A percentile compares a stretch with the other conserved stretches of the same genome.
Conservation (phyloP, 2,329 filamentous ascomycete genomes). For the Hypoxylon sp. region DNA sequence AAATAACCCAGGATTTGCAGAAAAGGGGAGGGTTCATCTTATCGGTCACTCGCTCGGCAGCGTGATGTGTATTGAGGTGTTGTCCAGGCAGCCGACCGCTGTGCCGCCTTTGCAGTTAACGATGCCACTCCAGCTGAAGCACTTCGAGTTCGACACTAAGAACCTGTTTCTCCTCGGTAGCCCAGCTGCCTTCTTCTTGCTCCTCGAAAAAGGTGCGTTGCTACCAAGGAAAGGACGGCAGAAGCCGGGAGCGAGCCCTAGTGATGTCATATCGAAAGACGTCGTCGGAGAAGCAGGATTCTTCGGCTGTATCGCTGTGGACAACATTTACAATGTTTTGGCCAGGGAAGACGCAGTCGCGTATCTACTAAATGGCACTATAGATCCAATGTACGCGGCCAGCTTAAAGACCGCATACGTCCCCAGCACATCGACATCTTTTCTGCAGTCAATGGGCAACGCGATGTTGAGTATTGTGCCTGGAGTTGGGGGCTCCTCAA, state of each 20-base stretch:
- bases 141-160: constrained; percentile 92
- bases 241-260: constrained; percentile 80
- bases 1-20: constrained; percentile 89
- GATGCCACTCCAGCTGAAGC: constrained; percentile 62
- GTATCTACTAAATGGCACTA: constrained; percentile 90
- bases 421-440: constrained; percentile 77
- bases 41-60: constrained; percentile 95
- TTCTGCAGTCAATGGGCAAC: constrained; percentile 75
- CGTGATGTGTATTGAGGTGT: constrained; percentile 92
- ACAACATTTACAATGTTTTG: constrained; percentile 97
- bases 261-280: constrained; percentile 67
- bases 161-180: constrained; percentile 93
- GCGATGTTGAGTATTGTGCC: constrained; percentile 75
- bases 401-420: constrained; percentile 84
- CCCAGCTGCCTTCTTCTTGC: constrained; percentile 91
- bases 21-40: constrained; percentile 87
- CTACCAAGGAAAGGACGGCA: constrained; percentile 81
- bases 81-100: constrained; percentile 87
- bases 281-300: constrained; percentile 84
- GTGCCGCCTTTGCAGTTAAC: constrained; percentile 67
- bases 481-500: constrained; percentile 56
- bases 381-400: constrained; percentile 84
- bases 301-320: constrained; percentile 92
- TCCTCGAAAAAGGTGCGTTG: constrained; percentile 81
- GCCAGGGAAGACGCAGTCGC: constrained; percentile 81